These are phyloP conservation scores for Yamadazyma aaseri DNA, from an alignment of 1,139 yeast genomes.

Conservation along the genomic window DNA sequence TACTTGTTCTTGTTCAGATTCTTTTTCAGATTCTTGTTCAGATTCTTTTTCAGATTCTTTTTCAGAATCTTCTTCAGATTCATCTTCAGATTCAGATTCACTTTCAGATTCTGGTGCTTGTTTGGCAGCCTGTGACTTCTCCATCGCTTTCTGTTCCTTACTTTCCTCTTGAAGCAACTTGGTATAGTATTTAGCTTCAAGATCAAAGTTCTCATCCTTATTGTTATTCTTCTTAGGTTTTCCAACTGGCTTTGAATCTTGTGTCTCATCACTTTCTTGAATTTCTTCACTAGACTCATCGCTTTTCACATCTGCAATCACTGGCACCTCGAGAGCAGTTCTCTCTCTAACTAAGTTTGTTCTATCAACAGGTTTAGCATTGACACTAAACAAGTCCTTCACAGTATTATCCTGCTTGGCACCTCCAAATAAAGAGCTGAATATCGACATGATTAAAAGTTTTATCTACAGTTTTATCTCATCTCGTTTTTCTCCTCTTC, in stretches of 20 bases:
- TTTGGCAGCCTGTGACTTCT: constrained; percentile 15
- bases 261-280: constrained; percentile 10
- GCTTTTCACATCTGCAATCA: neutral
- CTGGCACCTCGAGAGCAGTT: constrained; percentile 2
- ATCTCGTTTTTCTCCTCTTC: no score
- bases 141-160: constrained; percentile 9
- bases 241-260: constrained; percentile 17
- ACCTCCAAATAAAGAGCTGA: constrained; percentile 34
- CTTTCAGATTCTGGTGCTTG: constrained; percentile 2
- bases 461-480: constrained; percentile 7
- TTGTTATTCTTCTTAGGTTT: constrained; percentile 20
- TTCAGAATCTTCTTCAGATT: neutral
- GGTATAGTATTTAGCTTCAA: constrained; percentile 48
- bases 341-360: constrained; percentile 5
- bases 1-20: constrained; percentile 16
- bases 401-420: constrained; percentile 20
- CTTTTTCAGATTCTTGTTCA: constrained; percentile 3
- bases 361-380: constrained; percentile 12
- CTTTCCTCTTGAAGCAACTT: constrained; percentile 32
- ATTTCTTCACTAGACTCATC: constrained; percentile 6
- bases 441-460: constrained; percentile 19
- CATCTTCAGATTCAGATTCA: constrained; percentile 1
- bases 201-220: constrained; percentile 42
- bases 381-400: constrained; percentile 37
- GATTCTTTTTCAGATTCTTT: constrained; percentile 1